These are phyloP conservation scores for Daedalea quercina DNA, from an alignment of 768 basidiomycete genomes.

Conservation along the genomic window DNA sequence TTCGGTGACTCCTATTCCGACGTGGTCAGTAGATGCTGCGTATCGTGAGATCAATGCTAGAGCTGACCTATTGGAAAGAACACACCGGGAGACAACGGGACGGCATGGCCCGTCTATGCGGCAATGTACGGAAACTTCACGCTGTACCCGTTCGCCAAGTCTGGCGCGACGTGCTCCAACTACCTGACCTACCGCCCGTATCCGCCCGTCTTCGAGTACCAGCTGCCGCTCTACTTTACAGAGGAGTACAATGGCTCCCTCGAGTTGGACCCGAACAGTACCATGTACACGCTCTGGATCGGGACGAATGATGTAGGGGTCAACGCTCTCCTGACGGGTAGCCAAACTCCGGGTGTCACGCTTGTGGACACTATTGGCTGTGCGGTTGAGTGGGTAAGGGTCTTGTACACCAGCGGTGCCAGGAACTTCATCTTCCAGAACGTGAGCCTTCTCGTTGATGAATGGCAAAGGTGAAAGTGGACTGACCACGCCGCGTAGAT, in stretches of 20 bases:
- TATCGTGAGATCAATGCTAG: background rate
- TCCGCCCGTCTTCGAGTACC: conserved; percentile 51
- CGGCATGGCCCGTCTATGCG: conserved; percentile 56
- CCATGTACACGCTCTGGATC: conserved; percentile 63
- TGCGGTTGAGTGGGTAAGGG: conserved; percentile 53
- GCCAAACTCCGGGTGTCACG: conserved; percentile 37
- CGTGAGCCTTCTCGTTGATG: conserved; percentile 28
- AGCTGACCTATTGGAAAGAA: conserved; percentile 12
- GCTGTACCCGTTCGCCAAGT: conserved; percentile 50
- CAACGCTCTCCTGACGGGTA: conserved; percentile 46
- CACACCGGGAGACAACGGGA: conserved; percentile 31
- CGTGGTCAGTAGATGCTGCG: conserved; percentile 41
- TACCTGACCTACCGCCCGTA: conserved; percentile 50
- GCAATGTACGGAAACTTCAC: conserved; percentile 46
- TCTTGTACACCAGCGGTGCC: conserved; percentile 50
- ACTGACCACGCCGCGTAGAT: conserved; percentile 18
- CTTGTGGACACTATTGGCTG: conserved; percentile 53
- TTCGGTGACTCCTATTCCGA: conserved; percentile 69
- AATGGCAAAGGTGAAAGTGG: conserved; percentile 8
- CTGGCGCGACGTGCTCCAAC: conserved; percentile 65
- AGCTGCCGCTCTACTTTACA: conserved; percentile 47
- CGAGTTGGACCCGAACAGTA: conserved; percentile 33
- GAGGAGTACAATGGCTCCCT: conserved; percentile 37
- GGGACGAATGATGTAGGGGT: conserved; percentile 54
- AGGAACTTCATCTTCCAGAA: conserved; percentile 68